Conservation (phyloP, 495 filamentous ascomycete species). For the Penicillium soppii region DNA sequence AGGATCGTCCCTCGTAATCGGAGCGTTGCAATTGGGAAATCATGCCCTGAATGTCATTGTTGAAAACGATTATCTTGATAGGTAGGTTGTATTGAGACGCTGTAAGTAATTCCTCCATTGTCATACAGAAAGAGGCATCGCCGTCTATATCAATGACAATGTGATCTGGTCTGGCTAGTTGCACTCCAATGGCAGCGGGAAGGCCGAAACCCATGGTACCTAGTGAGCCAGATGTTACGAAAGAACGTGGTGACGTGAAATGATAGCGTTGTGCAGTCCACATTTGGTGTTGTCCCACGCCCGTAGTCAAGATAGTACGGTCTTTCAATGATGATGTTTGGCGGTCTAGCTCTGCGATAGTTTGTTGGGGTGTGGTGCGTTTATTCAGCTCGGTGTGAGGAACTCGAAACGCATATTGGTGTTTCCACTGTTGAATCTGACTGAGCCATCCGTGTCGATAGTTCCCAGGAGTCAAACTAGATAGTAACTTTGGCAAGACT, state of each 20-base stretch:
- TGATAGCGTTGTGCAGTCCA: slow-evolving; percentile 94
- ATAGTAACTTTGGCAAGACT: slow-evolving; percentile 73
- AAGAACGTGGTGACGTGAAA: slow-evolving; percentile 81
- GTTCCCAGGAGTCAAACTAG: slow-evolving; percentile 55
- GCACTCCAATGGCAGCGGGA: slow-evolving; percentile 89
- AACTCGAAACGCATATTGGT: slow-evolving; percentile 65
- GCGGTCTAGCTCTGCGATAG: slow-evolving; percentile 79
- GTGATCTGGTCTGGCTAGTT: slow-evolving; percentile 81
- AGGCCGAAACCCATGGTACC: slow-evolving; percentile 97
- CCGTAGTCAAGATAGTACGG: slow-evolving; percentile 80
- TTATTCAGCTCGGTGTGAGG: slow-evolving; percentile 37
- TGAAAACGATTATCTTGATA: slow-evolving; percentile 86
- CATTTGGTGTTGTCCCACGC: slow-evolving; percentile 97
- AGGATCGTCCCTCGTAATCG: slow-evolving; percentile 90
- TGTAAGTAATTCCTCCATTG: slow-evolving; percentile 86
- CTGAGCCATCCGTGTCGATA: slow-evolving; percentile 81
- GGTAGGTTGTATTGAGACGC: slow-evolving; percentile 89
- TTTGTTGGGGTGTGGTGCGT: slow-evolving; percentile 82
- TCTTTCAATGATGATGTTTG: slow-evolving; percentile 73
- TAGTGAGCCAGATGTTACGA: slow-evolving; percentile 88
- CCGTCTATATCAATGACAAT: slow-evolving; percentile 94
- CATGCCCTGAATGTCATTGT: slow-evolving; percentile 96
- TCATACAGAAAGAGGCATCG: slow-evolving; percentile 97
- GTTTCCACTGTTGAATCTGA: slow-evolving; percentile 88
- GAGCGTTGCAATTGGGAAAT: slow-evolving; percentile 94